phyloP scores from a whole-genome alignment of 2,329 filamentous ascomycete species.

The Fusarium decemcellulare region DNA sequence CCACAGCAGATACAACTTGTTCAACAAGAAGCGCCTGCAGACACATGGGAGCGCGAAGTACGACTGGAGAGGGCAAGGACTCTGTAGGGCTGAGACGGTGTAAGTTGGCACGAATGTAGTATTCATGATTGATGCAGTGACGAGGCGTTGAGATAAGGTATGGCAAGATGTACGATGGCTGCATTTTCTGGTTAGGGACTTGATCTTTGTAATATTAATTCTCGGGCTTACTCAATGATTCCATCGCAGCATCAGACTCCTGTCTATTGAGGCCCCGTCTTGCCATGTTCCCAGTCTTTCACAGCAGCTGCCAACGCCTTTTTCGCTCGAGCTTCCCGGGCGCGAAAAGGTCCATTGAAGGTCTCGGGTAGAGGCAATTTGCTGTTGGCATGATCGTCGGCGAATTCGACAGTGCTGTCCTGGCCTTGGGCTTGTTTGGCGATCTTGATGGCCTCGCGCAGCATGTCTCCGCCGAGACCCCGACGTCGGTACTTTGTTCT shows the following conservation, averaged over 20 bases:
- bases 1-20: too few species aligned
- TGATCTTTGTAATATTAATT: background rate
- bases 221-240: background rate
- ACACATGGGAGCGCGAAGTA: background rate
- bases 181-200: background rate
- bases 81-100: background rate
- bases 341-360: slow-evolving; percentile 72
- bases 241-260: background rate
- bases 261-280: slow-evolving; percentile 11
- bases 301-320: slow-evolving; percentile 56
- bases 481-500: slow-evolving; percentile 76
- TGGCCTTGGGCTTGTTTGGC: slow-evolving; percentile 75
- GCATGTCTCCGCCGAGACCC: slow-evolving; percentile 79
- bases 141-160: background rate
- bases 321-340: slow-evolving; percentile 67
- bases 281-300: slow-evolving; percentile 33
- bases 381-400: slow-evolving; percentile 82
- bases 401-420: slow-evolving; percentile 76
- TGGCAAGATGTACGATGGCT: background rate
- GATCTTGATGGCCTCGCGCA: slow-evolving; percentile 78
- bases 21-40: background rate
- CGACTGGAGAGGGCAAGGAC: background rate
- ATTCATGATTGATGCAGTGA: background rate
- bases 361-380: slow-evolving; percentile 68
- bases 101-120: background rate